Percentiles rank a stretch among this genome's conserved stretches.
phyloP scores from a whole-genome alignment of 768 basidiomycete species.

The Scleroderma bovista region DNA sequence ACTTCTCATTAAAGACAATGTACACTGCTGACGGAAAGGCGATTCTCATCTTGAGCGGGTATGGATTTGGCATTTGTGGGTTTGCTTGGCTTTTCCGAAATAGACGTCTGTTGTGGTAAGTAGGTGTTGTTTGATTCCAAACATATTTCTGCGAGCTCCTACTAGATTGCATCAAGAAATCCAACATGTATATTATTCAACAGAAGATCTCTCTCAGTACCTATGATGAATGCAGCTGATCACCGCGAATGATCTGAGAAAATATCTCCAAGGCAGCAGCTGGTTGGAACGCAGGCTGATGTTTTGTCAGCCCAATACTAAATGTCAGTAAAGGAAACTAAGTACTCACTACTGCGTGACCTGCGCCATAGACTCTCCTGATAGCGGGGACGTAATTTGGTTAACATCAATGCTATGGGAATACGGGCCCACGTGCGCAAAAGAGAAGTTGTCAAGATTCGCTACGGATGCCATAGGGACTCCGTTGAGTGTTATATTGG shows the following conservation, averaged over 20 bases:
- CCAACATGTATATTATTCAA: no score
- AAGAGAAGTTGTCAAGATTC: conserved; percentile 62
- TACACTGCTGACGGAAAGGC: conserved; percentile 54
- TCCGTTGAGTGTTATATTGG: conserved; percentile 54
- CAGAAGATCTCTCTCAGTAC: no score
- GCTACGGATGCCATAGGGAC: conserved; percentile 51
- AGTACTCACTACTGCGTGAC: conserved; percentile 56
- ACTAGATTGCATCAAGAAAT: no score
- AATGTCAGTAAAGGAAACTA: neutral
- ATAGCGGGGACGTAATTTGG: neutral
- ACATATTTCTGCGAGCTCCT: no score
- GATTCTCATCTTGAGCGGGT: conserved; percentile 56
- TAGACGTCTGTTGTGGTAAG: conserved; percentile 31
- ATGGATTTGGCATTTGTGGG: conserved; percentile 52
- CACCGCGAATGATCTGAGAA: conserved; percentile 44
- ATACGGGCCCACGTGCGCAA: conserved; percentile 47
- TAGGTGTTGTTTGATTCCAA: neutral
- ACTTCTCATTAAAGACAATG: conserved; percentile 78
- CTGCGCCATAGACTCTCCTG: conserved; percentile 52
- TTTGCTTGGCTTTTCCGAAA: conserved; percentile 55
- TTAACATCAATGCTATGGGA: neutral
- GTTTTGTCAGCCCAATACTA: neutral
- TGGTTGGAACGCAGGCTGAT: conserved; percentile 58
- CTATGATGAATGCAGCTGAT: conserved; percentile 50
- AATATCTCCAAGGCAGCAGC: conserved; percentile 54